These are phyloP conservation scores for Kondoa subrosea DNA, from an alignment of 768 basidiomycete genomes.

Conservation along the genomic window DNA sequence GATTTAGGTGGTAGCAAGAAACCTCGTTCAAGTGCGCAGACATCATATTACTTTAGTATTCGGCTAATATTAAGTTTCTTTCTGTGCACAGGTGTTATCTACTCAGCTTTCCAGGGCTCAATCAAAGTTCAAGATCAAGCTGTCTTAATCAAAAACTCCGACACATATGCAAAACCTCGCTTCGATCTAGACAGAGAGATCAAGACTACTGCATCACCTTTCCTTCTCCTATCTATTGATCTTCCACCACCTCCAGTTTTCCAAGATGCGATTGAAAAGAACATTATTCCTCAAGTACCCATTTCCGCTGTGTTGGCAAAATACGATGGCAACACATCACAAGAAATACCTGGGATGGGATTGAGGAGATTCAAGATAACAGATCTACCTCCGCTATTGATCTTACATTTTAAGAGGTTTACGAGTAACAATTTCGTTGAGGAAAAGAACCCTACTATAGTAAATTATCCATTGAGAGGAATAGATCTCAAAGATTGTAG, in stretches of 20 bases:
- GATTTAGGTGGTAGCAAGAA: slow-evolving; percentile 91
- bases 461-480: slow-evolving; percentile 87
- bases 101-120: slow-evolving; percentile 85
- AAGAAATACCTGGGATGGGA: slow-evolving; percentile 65
- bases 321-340: slow-evolving; percentile 79
- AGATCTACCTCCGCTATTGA: slow-evolving; percentile 73
- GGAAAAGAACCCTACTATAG: slow-evolving; percentile 96
- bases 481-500: slow-evolving; percentile 82
- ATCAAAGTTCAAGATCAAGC: slow-evolving; percentile 84
- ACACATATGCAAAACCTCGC: slow-evolving; percentile 55
- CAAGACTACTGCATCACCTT: slow-evolving; percentile 68
- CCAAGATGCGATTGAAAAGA: slow-evolving; percentile 89
- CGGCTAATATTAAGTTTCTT: neutral
- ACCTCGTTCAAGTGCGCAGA: slow-evolving; percentile 55
- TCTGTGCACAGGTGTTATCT: slow-evolving; percentile 50
- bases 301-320: slow-evolving; percentile 78
- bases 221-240: slow-evolving; percentile 88
- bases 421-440: slow-evolving; percentile 92
- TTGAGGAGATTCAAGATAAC: slow-evolving; percentile 81
- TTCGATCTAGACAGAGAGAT: slow-evolving; percentile 79
- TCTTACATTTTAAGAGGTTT: slow-evolving; percentile 89
- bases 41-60: neutral
- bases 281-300: slow-evolving; percentile 94
- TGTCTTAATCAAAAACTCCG: slow-evolving; percentile 57
- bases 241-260: slow-evolving; percentile 94